A percentile compares a stretch with the other conserved stretches of the same genome.
Conservation (phyloP, 805 yeast species). For the Ogataea trehaloabstinens region DNA sequence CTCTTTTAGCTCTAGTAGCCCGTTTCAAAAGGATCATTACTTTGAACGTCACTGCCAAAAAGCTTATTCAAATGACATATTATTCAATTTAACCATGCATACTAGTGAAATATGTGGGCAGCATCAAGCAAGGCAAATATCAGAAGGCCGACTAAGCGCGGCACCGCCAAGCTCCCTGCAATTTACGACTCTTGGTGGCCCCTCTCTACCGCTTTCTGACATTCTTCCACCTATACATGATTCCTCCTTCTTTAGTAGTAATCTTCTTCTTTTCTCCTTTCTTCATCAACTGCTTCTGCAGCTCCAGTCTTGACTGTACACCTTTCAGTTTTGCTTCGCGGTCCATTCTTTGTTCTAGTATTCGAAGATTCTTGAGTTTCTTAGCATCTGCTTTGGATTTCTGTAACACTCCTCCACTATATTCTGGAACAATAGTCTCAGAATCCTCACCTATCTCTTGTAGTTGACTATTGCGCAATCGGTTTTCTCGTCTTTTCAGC, state of each 20-base stretch:
- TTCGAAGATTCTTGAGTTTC: constrained; percentile 59
- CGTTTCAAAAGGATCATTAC: too few relatives aligned
- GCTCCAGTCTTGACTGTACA: constrained; percentile 70
- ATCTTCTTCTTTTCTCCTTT: constrained; percentile 83
- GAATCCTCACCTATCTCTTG: constrained; percentile 36
- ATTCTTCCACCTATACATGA: constrained; percentile 80
- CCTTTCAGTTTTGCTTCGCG: constrained; percentile 65
- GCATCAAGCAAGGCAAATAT: too few relatives aligned
- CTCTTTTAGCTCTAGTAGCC: too few relatives aligned
- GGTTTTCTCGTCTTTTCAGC: constrained; percentile 64
- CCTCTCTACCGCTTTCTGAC: constrained; percentile 54
- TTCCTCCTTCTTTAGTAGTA: constrained; percentile 61
- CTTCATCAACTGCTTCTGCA: constrained; percentile 85
- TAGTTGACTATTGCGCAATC: constrained; percentile 63
- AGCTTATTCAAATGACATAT: too few relatives aligned
- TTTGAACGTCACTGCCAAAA: too few relatives aligned
- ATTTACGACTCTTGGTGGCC: too few relatives aligned
- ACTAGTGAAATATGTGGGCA: too few relatives aligned
- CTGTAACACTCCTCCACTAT: constrained; percentile 23
- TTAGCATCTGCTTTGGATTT: constrained; percentile 38
- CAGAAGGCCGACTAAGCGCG: too few relatives aligned
- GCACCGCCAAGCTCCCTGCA: too few relatives aligned
- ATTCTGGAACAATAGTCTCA: constrained; percentile 28
- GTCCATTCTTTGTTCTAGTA: constrained; percentile 62
- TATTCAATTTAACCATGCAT: too few relatives aligned